Conservation (phyloP, 148 eudicot species). For the Rhododendron ovatum region DNA sequence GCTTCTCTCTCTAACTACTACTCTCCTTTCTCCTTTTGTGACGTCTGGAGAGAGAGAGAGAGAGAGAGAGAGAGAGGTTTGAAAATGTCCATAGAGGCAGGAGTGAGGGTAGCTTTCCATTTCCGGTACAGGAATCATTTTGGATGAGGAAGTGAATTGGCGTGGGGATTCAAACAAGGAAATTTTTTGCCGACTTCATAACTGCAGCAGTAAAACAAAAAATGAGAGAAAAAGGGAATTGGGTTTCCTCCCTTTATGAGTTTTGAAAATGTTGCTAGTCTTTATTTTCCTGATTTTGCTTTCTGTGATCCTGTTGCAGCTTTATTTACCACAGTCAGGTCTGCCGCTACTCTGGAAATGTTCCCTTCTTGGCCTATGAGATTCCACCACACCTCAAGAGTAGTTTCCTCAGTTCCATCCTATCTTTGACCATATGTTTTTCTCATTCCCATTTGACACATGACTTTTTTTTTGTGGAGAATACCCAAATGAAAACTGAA, state of each 20-base stretch:
- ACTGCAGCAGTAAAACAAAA: constrained; percentile 17
- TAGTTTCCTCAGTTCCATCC: constrained; percentile 13
- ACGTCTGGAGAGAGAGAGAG: constrained; percentile 45
- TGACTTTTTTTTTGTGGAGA: constrained; percentile 2
- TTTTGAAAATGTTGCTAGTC: constrained; percentile 8
- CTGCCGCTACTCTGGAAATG: constrained; percentile 85
- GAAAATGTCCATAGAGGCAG: constrained; percentile 34
- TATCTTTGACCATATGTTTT: constrained; percentile 42
- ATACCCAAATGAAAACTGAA: constrained; percentile 15
- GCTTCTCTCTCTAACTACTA: constrained; percentile 8
- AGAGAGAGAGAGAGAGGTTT: constrained; percentile 20
- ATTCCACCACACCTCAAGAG: constrained; percentile 59
- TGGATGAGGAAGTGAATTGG: constrained; percentile 38
- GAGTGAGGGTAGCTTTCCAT: constrained; percentile 25
- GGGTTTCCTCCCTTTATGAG: constrained; percentile 30
- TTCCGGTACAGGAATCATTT: constrained; percentile 53
- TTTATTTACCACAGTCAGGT: constrained; percentile 64
- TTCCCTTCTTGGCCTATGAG: constrained; percentile 94
- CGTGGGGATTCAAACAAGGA: constrained; percentile 72
- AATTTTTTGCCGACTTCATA: constrained; percentile 34
- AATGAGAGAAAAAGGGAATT: neutral
- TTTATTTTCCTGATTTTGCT: constrained; percentile 18
- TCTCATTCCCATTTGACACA: constrained; percentile 7
- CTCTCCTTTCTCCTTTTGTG: constrained; percentile 15
- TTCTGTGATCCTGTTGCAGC: constrained; percentile 56